Base-by-base conservation (phyloP, 192 early-diverging fungal genomes). In the Entrophospora sp. region DNA sequence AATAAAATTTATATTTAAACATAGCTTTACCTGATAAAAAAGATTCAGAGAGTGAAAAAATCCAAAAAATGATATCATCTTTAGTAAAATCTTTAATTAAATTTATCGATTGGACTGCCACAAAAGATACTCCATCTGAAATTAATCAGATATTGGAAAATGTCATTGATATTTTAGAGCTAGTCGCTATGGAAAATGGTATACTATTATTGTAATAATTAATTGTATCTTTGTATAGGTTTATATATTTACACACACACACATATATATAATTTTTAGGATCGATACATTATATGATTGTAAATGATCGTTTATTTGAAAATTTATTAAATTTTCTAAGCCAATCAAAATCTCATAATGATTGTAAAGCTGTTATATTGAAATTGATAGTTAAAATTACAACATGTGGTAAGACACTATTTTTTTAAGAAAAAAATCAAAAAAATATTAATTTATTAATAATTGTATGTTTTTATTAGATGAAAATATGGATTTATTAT, bases 401-500 rank as follows among this genome's bases (percentile, higher is more conserved):
- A 5, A 73, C 76, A 13, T 65, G 74, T 44, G 79, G 32, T 48
- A 51, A 51, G n/a, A n/a, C n/a, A n/a, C n/a, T n/a, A n/a, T 20
- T 62, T 46, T 20, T 5, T 46, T 46, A n/a, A 18, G 1, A 36
- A 1, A 14, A 36, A 22, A 36, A 20, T 37, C 9, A 35, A 36
- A 18, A 35, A 37, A 14, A n/a, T 28, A 5, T 28, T 68, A 24
- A 43, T 30, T 27, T 24, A 24, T 8, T 49, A 14, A 49, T 40
- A 9, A 49, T 48, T 49, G 22, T n/a, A 22, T 10, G 34, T 32
- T 64, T 9, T 48, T 25, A 28, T n/a, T 48, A 79, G 82, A 84
- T 71, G 69, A 51, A 22, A 79, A 78, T 38, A 72, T 84, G 70
- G 62, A 69, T n/a, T 67, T 58, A 6, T 62, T 84, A 6, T 84